Evolutionary conservation across 257 asterid species (phyloP).

Genomic region (Ehretia macrophylla): DNA sequence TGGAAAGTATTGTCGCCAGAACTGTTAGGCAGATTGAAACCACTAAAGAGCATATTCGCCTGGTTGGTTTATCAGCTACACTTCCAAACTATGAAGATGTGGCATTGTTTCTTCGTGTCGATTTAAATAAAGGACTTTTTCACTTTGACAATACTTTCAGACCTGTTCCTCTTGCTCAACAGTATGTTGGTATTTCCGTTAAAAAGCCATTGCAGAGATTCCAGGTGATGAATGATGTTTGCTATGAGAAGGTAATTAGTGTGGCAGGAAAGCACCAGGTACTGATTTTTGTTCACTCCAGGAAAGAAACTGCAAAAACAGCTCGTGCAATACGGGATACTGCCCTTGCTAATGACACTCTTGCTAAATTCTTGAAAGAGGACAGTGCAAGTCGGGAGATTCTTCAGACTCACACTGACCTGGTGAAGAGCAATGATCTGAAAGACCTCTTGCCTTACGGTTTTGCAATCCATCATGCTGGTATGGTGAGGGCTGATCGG

Average conservation of each 20-base stretch:
- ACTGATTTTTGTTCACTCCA: slow-evolving; percentile 40
- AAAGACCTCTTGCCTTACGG: slow-evolving; percentile 42
- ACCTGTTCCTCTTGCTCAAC: slow-evolving; percentile 41
- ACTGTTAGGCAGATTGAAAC: slow-evolving; percentile 44
- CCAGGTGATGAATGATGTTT: slow-evolving; percentile 44
- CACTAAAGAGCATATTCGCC: slow-evolving; percentile 39
- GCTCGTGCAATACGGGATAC: slow-evolving; percentile 44
- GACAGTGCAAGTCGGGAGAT: slow-evolving; percentile 38
- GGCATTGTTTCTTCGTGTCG: slow-evolving; percentile 40
- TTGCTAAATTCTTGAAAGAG: slow-evolving; percentile 38
- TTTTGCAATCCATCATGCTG: slow-evolving; percentile 46
- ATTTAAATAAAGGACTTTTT: slow-evolving; percentile 36
- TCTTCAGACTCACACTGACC: slow-evolving; percentile 36
- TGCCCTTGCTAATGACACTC: slow-evolving; percentile 40
- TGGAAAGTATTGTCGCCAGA: slow-evolving; percentile 43
- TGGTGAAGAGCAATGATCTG: slow-evolving; percentile 44
- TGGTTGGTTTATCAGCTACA: slow-evolving; percentile 45
- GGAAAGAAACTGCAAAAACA: slow-evolving; percentile 43
- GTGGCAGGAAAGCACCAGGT: slow-evolving; percentile 45
- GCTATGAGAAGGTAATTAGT: slow-evolving; percentile 39
- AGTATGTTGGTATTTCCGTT: slow-evolving; percentile 37
- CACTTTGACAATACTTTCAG: slow-evolving; percentile 43
- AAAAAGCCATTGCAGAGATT: slow-evolving; percentile 44
- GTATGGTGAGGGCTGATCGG: slow-evolving; percentile 41
- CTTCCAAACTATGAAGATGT: slow-evolving; percentile 44